Conservation (phyloP, 1,139 yeast species). For the Geotrichum australiense region DNA sequence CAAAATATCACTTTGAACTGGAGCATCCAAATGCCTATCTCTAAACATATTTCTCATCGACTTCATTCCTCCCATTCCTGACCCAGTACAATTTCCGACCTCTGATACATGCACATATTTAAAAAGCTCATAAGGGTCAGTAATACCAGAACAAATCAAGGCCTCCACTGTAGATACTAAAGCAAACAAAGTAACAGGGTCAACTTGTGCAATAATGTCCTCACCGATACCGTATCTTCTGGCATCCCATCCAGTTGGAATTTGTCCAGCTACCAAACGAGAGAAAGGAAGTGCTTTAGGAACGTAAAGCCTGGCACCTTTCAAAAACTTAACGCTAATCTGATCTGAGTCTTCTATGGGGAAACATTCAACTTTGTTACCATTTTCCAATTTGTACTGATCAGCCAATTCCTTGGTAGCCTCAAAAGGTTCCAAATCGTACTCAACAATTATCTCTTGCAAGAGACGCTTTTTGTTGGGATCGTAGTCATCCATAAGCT, state of each 20-base stretch:
- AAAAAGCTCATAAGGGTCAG: conserved; percentile 97
- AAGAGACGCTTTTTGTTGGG: conserved; percentile 87
- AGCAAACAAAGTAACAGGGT: conserved; percentile 87
- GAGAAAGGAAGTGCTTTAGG: conserved; percentile 96
- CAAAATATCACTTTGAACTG: conserved; percentile 91
- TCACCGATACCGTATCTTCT: conserved; percentile 90
- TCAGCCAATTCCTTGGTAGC: conserved; percentile 92
- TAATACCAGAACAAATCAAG: conserved; percentile 83
- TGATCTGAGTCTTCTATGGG: conserved; percentile 87
- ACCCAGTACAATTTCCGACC: conserved; percentile 98
- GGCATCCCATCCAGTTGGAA: conserved; percentile 98
- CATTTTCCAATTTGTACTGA: conserved; percentile 89
- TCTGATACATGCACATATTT: conserved; percentile 96
- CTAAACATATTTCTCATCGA: conserved; percentile 97
- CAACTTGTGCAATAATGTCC: conserved; percentile 89
- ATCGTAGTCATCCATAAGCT: conserved; percentile 84
- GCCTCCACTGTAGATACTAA: conserved; percentile 95
- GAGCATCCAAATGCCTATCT: conserved; percentile 84
- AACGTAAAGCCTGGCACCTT: conserved; percentile 84
- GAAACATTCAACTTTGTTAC: conserved; percentile 86
- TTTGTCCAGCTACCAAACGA: conserved; percentile 97
- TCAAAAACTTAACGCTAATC: conserved; percentile 78
- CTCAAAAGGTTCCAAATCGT: conserved; percentile 92
- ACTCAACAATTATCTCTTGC: conserved; percentile 94
- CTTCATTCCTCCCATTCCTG: conserved; percentile 99